Base-by-base conservation (phyloP, 2,329 filamentous ascomycete genomes). In the Didymella sp. region DNA sequence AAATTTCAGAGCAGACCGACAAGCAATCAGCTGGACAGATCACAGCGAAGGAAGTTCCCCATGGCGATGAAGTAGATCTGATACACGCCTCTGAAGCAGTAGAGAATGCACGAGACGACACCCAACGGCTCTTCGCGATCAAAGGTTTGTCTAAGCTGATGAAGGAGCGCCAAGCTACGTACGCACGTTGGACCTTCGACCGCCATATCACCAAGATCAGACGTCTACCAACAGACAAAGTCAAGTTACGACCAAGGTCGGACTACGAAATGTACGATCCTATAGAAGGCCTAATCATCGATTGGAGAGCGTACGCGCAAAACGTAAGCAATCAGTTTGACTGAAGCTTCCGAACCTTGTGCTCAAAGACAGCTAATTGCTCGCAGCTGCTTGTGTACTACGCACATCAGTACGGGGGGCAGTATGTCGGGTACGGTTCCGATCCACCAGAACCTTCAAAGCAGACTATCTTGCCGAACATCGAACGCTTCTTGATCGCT, bases 31-130 rank as follows among this genome's bases (percentile, higher is more conserved):
- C 71, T 12, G 66, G 61, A 8, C 69, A 73, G 17, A 60, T 74
- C 19, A 67, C 65, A 68, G 79, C 85, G 11, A 88, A 76, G 77
- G 72, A 76, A 41, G 57, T 76, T 6, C 67, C 77, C 4, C 71
- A 76, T 44, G 69, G 74, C 9, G 63, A 72, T 17, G 72, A 78
- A 13, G 68, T 78, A 1, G 69, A 77, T 24, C 66, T 77, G 7
- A 42, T 78, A 7, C 69, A 73, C 17, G 76, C 73, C 2, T 61
- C 73, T 4, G 68, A 71, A 49, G 61, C 51, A 22, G 58, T 64
- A 7, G 58, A 64, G 21, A 43, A 41, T 25, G 68, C 61, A n/a
- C 31, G 33, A 24, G 60, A 55, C 1, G 60, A 64, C 28, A 31
- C 47, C 1, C 61, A 68, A 28, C 60, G 57, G 28, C n/a, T 59